Percentiles rank a stretch among this genome's conserved stretches.
Evolutionary conservation across 352 stramenopile species (phyloP).

Genomic region (Phytophthora agathidicida): DNA sequence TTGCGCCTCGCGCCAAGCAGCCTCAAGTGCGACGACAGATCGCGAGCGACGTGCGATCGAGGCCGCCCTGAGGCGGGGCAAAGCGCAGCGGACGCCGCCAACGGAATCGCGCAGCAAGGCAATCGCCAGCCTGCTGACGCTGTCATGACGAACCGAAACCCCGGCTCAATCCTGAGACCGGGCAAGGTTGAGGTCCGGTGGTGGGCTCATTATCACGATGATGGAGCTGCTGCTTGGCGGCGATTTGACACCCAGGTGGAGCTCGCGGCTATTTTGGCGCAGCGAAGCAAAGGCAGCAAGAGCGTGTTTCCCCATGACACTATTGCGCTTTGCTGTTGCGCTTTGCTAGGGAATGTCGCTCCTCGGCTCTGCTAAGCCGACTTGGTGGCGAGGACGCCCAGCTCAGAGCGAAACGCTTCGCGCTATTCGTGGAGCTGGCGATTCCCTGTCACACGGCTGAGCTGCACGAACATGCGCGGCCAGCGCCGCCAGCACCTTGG

Average conservation of each 20-base stretch:
- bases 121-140: no score
- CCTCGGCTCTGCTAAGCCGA: slow-evolving; percentile 4
- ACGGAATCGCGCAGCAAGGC: background rate
- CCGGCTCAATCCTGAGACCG: slow-evolving; percentile 24
- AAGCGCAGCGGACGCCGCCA: background rate
- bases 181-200: background rate
- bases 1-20: slow-evolving; percentile 1
- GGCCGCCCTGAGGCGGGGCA: slow-evolving; percentile 15
- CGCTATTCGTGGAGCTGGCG: no score
- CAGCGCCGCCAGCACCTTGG: no score
- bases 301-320: background rate
- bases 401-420: slow-evolving; percentile 10
- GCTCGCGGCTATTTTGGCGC: no score
- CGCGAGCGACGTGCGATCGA: background rate
- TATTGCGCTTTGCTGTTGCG: background rate
- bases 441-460: no score
- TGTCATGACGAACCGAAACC: slow-evolving; percentile 14
- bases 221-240: slow-evolving; percentile 1
- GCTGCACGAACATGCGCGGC: no score
- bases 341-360: slow-evolving; percentile 7
- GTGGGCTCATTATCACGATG: background rate
- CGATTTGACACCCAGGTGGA: slow-evolving; percentile 16
- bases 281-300: no score
- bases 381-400: slow-evolving; percentile 5
- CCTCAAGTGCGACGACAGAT: background rate